Percentiles rank a stretch among this genome's conserved stretches.
Evolutionary conservation across 139 green algal species (phyloP).

Genomic region (Micractinium sp.): DNA sequence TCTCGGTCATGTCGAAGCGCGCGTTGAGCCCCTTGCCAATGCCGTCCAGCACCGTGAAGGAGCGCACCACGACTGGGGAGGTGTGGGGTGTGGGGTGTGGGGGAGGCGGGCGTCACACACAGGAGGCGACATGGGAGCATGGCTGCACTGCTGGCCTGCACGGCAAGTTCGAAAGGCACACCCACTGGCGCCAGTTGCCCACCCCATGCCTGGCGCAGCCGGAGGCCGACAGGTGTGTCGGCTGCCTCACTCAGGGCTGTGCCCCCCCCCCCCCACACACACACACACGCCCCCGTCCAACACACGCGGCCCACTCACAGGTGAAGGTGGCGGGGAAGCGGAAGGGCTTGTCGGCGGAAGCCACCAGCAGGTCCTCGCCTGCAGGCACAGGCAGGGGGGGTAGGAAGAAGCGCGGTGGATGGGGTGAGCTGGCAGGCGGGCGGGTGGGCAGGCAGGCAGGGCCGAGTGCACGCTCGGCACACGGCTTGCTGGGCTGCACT

Average conservation of each 20-base stretch:
- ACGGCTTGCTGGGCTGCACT: neutral
- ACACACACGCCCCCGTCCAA: neutral
- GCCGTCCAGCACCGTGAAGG: constrained; percentile 95
- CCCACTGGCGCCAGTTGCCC: too few relatives aligned
- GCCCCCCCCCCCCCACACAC: neutral
- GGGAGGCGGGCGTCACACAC: too few relatives aligned
- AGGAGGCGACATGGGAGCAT: too few relatives aligned
- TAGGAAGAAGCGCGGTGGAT: neutral
- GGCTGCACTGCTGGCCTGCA: too few relatives aligned
- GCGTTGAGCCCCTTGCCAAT: constrained; percentile 96
- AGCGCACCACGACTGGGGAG: constrained; percentile 82
- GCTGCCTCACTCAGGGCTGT: too few relatives aligned
- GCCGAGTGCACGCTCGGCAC: neutral
- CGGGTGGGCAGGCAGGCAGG: neutral
- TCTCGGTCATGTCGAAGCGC: constrained; percentile 99
- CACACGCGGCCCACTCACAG: constrained; percentile 85
- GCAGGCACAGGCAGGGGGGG: neutral
- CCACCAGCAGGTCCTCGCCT: constrained; percentile 95
- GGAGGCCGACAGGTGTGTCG: too few relatives aligned
- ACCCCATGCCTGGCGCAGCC: too few relatives aligned
- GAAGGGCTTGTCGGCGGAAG: constrained; percentile 97
- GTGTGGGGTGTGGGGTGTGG: too few relatives aligned
- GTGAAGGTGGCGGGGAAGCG: constrained; percentile 98
- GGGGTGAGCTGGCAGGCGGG: neutral
- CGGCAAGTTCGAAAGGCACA: too few relatives aligned